Conservation (phyloP, 2,329 filamentous ascomycete genomes). For the Aspergillus sp. region DNA sequence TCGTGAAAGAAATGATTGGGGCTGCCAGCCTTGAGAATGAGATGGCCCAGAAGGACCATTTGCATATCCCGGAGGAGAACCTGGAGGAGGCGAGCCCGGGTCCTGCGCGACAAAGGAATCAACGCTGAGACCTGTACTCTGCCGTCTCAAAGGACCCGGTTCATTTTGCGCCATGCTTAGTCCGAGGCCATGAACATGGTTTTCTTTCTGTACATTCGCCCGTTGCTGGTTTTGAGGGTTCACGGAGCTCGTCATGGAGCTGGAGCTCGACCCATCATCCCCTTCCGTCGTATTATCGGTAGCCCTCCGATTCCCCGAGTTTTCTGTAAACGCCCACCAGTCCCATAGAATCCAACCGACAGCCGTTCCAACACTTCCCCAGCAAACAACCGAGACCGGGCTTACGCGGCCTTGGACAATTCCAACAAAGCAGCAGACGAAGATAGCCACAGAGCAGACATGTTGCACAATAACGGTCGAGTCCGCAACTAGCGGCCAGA, state of each 20-base stretch:
- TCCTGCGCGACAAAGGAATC: constrained; percentile 52
- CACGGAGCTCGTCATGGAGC: constrained; percentile 35
- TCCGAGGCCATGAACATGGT: constrained; percentile 43
- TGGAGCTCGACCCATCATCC: constrained; percentile 43
- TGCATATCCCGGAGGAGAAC: constrained; percentile 17
- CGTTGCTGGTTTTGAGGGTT: constrained; percentile 25
- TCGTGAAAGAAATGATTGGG: constrained; percentile 49
- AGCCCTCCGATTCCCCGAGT: constrained; percentile 43
- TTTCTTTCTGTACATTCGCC: constrained; percentile 30
- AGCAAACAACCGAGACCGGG: constrained; percentile 83
- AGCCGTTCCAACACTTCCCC: constrained; percentile 78
- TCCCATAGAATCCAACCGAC: constrained; percentile 91
- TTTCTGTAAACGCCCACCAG: constrained; percentile 76
- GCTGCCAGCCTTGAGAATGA: constrained; percentile 12
- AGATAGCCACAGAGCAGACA: constrained; percentile 90
- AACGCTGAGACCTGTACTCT: constrained; percentile 30
- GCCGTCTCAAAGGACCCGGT: constrained; percentile 29
- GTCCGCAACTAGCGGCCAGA: constrained; percentile 94
- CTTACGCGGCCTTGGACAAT: constrained; percentile 87
- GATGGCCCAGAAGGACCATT: constrained; percentile 19
- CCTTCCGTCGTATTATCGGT: constrained; percentile 29
- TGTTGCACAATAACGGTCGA: constrained; percentile 97
- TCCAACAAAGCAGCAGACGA: constrained; percentile 87
- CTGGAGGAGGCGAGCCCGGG: constrained; percentile 22
- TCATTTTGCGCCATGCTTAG: constrained; percentile 41